Conservation (phyloP, 495 filamentous ascomycete species). For the Thozetella sp. region DNA sequence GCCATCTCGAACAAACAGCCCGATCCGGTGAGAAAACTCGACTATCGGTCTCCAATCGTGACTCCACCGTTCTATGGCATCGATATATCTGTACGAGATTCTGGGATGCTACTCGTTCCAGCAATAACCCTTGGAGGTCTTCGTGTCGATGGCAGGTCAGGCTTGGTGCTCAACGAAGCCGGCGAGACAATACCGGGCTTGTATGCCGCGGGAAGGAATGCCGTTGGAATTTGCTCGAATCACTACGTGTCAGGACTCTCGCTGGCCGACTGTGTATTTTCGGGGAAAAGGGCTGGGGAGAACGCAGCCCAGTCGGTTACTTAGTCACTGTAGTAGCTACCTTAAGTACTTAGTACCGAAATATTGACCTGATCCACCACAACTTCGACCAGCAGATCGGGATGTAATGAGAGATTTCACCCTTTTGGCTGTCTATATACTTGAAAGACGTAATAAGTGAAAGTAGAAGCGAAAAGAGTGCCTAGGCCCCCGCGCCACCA, state of each 20-base stretch:
- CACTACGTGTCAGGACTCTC: conserved; percentile 8
- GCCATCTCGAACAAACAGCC: conserved; percentile 8
- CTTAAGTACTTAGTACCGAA: background rate
- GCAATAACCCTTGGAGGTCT: conserved; percentile 5
- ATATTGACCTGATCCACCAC: background rate
- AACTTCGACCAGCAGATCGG: no score
- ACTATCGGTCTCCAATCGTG: conserved; percentile 7
- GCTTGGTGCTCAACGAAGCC: conserved; percentile 5
- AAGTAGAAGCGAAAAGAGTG: no score
- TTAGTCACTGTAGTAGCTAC: conserved; percentile 4
- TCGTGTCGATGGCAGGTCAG: conserved; percentile 7
- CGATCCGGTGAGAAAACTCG: conserved; percentile 4
- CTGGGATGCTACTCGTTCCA: conserved; percentile 4
- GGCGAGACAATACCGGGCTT: conserved; percentile 7
- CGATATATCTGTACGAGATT: conserved; percentile 7
- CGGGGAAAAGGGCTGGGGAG: conserved; percentile 7
- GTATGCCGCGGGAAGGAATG: conserved; percentile 9
- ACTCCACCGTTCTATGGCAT: conserved; percentile 7
- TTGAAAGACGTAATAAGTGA: no score
- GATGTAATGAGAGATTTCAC: no score
- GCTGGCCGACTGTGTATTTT: conserved; percentile 9
- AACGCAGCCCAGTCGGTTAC: background rate
- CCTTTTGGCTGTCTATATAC: no score
- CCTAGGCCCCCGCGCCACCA: no score
- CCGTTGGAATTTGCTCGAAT: conserved; percentile 7